These are phyloP conservation scores for Xylaria flabelliformis DNA, from an alignment of 495 filamentous ascomycete species.

Conservation along the genomic window DNA sequence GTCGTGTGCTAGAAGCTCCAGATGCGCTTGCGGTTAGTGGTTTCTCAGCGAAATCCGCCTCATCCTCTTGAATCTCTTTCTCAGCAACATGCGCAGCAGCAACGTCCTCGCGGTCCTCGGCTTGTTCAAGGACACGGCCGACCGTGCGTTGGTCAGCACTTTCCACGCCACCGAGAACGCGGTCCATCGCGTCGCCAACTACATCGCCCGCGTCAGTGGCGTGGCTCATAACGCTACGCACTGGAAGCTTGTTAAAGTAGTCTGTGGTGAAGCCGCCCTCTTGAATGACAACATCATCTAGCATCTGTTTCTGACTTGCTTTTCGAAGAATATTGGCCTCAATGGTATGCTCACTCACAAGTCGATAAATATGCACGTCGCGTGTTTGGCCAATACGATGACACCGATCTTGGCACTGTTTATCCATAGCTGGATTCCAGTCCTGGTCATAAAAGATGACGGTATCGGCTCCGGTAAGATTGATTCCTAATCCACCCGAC, in stretches of 20 bases:
- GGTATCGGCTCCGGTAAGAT: slow-evolving; percentile 94
- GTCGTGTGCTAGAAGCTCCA: slow-evolving; percentile 50
- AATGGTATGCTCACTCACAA: slow-evolving; percentile 97
- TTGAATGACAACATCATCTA: slow-evolving; percentile 98
- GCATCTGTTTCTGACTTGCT: slow-evolving; percentile 94
- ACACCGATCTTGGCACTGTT: slow-evolving; percentile 97
- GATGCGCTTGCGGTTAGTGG: slow-evolving; percentile 55
- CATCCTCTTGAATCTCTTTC: slow-evolving; percentile 88
- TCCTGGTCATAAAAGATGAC: slow-evolving; percentile 99
- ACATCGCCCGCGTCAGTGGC: slow-evolving; percentile 55
- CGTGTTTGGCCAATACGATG: slow-evolving; percentile 98
- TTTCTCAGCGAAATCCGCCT: slow-evolving; percentile 88
- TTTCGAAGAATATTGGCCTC: slow-evolving; percentile 98
- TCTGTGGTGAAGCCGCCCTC: slow-evolving; percentile 98
- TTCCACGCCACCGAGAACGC: slow-evolving; percentile 71
- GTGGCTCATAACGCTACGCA: slow-evolving; percentile 69
- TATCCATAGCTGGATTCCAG: slow-evolving; percentile 99
- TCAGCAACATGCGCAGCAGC: slow-evolving; percentile 85
- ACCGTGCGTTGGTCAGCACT: slow-evolving; percentile 53
- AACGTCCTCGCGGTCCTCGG: slow-evolving; percentile 92
- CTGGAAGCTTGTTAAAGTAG: slow-evolving; percentile 84
- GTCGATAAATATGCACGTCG: slow-evolving; percentile 97
- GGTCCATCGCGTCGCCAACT: slow-evolving; percentile 79
- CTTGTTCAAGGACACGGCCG: slow-evolving; percentile 76
- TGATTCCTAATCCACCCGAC: slow-evolving; percentile 94